Base-by-base conservation (phyloP, 2,329 filamentous ascomycete species). In the Colletotrichum falcatum region DNA sequence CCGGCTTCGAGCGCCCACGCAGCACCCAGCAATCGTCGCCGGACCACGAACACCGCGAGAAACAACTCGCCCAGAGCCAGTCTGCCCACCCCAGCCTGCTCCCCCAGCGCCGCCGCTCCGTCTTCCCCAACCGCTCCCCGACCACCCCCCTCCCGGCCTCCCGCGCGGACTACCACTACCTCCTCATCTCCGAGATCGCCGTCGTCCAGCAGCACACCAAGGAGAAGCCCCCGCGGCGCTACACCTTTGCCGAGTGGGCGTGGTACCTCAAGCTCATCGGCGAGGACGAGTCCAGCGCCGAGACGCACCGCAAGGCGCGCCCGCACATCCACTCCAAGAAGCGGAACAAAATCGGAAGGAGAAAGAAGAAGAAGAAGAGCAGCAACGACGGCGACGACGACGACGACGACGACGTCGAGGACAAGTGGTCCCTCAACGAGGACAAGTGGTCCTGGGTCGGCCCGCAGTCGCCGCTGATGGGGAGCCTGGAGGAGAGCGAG, bases 161-260 rank as follows among this genome's bases (percentile, higher is more conserved):
- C 8, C 70, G 66, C 20, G 77, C 83, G 11, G 83, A 89, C 20
- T 88, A 91, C 42, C 87, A 88, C 56, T 84, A 91, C 44, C 83
- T 94, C 5, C 89, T 97, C 12, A 89, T 93, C 2, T 86, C 89
- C 42, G 91, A 92, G 73, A 96, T 97, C 66, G 84, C 88, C 18
- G 84, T 83, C 33, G 88, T 93, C 1, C 89, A 89, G 1, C 83
- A 87, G 58, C 89, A 96, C 76, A 82, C 92, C 42, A 86, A 88
- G 23, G 79, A 83, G 54, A 80, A 85, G 5, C 85, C 88, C 2
- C 84, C 86, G 0, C 90, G 90, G 65, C 87, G 86, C 64, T 98
- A 97, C 78, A 85, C 84, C 0, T 98, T 94, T 73, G 90, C 94
- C 74, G 92, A 97, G 77, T 97, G 94, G 95, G 92, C 92, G 0